These are phyloP conservation scores for Penicillium polonicum DNA, from an alignment of 2,329 filamentous ascomycete species.

Conservation along the genomic window DNA sequence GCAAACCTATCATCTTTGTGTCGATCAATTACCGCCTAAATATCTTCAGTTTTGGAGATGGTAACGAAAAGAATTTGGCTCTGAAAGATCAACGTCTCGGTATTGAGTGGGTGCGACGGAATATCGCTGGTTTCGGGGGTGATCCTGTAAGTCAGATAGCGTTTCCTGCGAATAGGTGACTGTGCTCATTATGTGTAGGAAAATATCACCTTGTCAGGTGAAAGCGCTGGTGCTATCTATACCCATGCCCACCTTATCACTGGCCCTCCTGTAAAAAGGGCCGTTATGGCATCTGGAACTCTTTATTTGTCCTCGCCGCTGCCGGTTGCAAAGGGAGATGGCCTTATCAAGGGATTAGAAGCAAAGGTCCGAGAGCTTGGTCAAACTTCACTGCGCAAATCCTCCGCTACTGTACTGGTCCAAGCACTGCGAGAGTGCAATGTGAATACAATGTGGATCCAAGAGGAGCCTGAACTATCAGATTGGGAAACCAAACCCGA, in stretches of 20 bases:
- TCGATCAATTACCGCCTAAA: slow-evolving; percentile 47
- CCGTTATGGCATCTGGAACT: slow-evolving; percentile 45
- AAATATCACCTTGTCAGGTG: slow-evolving; percentile 46
- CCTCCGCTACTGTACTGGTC: slow-evolving; percentile 33
- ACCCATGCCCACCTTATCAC: slow-evolving; percentile 44
- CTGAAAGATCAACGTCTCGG: slow-evolving; percentile 38
- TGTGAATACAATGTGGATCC: slow-evolving; percentile 46
- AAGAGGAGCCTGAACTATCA: slow-evolving; percentile 38
- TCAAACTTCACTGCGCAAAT: slow-evolving; percentile 30
- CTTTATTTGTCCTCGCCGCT: slow-evolving; percentile 47
- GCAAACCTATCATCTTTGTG: slow-evolving; percentile 44
- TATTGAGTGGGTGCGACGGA: slow-evolving; percentile 42
- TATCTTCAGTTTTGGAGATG: slow-evolving; percentile 49
- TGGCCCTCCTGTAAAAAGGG: slow-evolving; percentile 34
- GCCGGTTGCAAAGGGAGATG: slow-evolving; percentile 34
- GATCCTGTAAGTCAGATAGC: slow-evolving; percentile 31
- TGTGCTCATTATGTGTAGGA: slow-evolving; percentile 21
- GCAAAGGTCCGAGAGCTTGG: slow-evolving; percentile 29
- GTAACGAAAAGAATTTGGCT: slow-evolving; percentile 42
- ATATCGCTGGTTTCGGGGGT: slow-evolving; percentile 44
- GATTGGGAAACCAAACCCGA: slow-evolving; percentile 40
- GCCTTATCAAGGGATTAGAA: slow-evolving; percentile 32
- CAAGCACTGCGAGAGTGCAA: slow-evolving; percentile 38
- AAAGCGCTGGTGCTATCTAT: slow-evolving; percentile 50
- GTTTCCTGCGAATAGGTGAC: background rate